These are phyloP conservation scores for Trichoderma sp. DNA, from an alignment of 2,329 filamentous ascomycete genomes.

Conservation along the genomic window DNA sequence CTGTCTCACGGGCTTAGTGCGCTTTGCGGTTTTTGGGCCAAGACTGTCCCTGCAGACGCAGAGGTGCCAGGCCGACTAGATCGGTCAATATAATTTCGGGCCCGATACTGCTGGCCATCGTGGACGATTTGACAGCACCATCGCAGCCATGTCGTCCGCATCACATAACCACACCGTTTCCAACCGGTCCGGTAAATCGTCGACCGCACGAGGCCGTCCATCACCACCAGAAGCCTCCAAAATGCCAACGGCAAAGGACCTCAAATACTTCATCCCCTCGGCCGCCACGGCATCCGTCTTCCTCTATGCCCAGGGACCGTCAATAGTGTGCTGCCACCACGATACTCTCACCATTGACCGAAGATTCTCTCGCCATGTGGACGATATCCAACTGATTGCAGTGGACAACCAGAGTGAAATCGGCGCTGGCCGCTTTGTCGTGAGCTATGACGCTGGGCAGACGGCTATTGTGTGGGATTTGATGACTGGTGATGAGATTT, in stretches of 20 bases:
- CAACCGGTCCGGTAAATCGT: constrained; percentile 58
- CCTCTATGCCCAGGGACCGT: constrained; percentile 80
- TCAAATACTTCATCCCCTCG: constrained; percentile 76
- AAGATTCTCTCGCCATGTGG: constrained; percentile 78
- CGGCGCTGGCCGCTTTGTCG: constrained; percentile 80
- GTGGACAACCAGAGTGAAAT: constrained; percentile 90
- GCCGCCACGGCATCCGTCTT: constrained; percentile 90
- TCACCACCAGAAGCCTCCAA: constrained; percentile 54
- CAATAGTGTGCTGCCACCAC: constrained; percentile 86
- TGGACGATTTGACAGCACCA: constrained; percentile 35
- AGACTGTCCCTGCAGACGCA: constrained; percentile 15
- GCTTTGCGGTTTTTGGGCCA: constrained; percentile 25
- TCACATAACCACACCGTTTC: constrained; percentile 62
- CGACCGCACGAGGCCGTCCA: constrained; percentile 46
- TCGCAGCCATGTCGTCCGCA: constrained; percentile 53
- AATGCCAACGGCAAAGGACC: constrained; percentile 52
- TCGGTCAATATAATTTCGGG: constrained; percentile 10
- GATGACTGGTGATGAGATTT: constrained; percentile 84
- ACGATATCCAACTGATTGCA: constrained; percentile 79
- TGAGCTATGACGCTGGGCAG: constrained; percentile 89
- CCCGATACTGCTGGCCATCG: constrained; percentile 2
- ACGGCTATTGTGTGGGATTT: constrained; percentile 97
- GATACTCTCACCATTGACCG: constrained; percentile 89
- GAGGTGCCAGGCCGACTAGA: constrained; percentile 12
- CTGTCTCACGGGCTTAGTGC: constrained; percentile 40